These are phyloP conservation scores for Ustanciosporium gigantosporum DNA, from an alignment of 1,284 basidiomycete species.

Conservation along the genomic window DNA sequence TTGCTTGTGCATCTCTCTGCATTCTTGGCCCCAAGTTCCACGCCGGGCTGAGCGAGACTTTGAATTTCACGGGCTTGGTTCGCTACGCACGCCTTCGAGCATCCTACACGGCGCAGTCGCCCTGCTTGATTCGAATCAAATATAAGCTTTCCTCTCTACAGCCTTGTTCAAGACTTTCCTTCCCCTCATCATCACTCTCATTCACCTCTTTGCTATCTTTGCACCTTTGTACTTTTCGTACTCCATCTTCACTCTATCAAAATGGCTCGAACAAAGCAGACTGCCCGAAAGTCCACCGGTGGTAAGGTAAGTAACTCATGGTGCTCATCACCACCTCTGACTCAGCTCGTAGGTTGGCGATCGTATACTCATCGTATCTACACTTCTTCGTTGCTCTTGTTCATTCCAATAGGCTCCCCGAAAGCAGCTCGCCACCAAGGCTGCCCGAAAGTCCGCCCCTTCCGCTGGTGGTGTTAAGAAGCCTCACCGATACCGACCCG, in stretches of 20 bases:
- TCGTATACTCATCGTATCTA: too few species aligned
- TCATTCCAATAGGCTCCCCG: constrained; percentile 47
- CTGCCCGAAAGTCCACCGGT: constrained; percentile 82
- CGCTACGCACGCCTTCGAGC: too few species aligned
- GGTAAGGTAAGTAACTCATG: constrained; percentile 62
- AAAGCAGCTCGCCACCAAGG: constrained; percentile 62
- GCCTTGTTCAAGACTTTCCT: constrained; percentile 10
- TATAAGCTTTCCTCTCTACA: constrained; percentile 30
- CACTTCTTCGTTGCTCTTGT: neutral
- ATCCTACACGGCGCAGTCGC: too few species aligned
- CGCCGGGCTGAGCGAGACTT: too few species aligned
- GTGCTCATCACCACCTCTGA: neutral
- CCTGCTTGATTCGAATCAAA: constrained; percentile 12
- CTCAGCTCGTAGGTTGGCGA: too few species aligned
- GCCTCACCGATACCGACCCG: constrained; percentile 60
- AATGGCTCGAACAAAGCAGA: constrained; percentile 68
- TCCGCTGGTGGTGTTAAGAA: constrained; percentile 61
- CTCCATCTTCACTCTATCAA: constrained; percentile 16
- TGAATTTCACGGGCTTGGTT: too few species aligned
- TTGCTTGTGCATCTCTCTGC: too few species aligned
- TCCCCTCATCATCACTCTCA: constrained; percentile 19
- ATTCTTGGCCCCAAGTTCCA: too few species aligned
- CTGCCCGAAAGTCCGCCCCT: constrained; percentile 60
- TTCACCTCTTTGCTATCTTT: constrained; percentile 10
- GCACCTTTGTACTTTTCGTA: constrained; percentile 14